A percentile compares a stretch with the other conserved stretches of the same genome.
Evolutionary conservation across 2,329 filamentous ascomycete species (phyloP).

Genomic region (Ramichloridium luteum): DNA sequence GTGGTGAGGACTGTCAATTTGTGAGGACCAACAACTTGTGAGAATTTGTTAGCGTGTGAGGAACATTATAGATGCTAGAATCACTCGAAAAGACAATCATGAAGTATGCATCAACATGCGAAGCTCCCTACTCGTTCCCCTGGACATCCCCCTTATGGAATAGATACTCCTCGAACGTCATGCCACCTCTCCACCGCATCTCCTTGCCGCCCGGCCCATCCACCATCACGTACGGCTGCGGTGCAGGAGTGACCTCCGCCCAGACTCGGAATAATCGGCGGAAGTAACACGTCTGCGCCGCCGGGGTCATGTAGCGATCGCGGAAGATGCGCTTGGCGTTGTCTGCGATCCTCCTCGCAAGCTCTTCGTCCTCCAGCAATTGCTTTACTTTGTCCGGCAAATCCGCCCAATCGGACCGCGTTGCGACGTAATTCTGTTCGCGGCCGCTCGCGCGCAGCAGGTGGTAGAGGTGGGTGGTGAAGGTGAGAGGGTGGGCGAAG

Average conservation of each 20-base stretch:
- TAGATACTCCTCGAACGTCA: conserved; percentile 21
- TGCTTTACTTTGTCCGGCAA: conserved; percentile 17
- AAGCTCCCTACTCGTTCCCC: no score
- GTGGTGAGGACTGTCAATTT: no score
- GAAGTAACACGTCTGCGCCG: conserved; percentile 24
- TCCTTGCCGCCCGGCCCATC: conserved; percentile 11
- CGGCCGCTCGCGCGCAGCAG: conserved; percentile 17
- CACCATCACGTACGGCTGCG: conserved; percentile 12
- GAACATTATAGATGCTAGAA: no score
- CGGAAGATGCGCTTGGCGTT: conserved; percentile 11
- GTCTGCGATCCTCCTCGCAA: conserved; percentile 15
- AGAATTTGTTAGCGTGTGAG: no score
- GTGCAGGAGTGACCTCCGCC: conserved; percentile 19
- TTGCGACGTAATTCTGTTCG: conserved; percentile 22
- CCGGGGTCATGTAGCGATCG: conserved; percentile 17
- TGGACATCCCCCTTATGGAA: no score
- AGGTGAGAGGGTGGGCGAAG: conserved; percentile 20
- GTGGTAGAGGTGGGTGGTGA: conserved; percentile 23
- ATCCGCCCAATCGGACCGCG: conserved; percentile 21
- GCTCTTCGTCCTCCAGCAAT: conserved; percentile 14
- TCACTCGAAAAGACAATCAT: no score
- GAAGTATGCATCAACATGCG: no score
- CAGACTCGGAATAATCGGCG: conserved; percentile 20
- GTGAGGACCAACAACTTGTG: no score
- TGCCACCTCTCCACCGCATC: conserved; percentile 16